These are phyloP conservation scores for Blepharisma undulans DNA, from an alignment of 169 alveolate species.

Conservation along the genomic window DNA sequence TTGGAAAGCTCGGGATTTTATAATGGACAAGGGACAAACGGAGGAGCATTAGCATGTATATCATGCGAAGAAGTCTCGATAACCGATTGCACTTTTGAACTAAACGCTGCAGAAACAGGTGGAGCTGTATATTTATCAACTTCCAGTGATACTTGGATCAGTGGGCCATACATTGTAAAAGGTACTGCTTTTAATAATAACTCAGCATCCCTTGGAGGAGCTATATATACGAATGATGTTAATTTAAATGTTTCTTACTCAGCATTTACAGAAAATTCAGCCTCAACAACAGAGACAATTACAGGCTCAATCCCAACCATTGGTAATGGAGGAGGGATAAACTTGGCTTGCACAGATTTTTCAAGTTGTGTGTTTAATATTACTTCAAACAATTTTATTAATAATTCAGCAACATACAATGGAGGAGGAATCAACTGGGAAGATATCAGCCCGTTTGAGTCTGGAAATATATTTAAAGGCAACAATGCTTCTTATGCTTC, in stretches of 20 bases:
- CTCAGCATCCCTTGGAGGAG: background rate
- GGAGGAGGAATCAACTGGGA: background rate
- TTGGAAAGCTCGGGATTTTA: background rate
- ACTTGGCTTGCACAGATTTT: background rate
- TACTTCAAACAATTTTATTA: background rate
- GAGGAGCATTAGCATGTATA: background rate
- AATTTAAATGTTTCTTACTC: background rate
- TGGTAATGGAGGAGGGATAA: background rate
- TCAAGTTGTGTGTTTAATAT: background rate
- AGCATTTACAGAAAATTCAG: background rate
- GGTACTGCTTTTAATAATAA: background rate
- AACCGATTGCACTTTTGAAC: background rate
- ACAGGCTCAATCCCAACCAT: background rate
- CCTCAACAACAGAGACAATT: background rate
- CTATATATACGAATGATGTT: background rate
- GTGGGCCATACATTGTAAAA: background rate
- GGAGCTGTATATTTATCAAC: background rate
- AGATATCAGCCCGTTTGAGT: background rate
- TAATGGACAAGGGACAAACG: background rate
- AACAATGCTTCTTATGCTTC: slow-evolving; percentile 18
- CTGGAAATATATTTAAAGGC: background rate
- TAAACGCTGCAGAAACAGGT: background rate
- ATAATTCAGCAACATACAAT: background rate
- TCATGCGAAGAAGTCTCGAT: background rate
- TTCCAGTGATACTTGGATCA: background rate